Conservation (phyloP, 371 early-diverging fungal species). For the Amoeboaphelidium protococcarum region DNA sequence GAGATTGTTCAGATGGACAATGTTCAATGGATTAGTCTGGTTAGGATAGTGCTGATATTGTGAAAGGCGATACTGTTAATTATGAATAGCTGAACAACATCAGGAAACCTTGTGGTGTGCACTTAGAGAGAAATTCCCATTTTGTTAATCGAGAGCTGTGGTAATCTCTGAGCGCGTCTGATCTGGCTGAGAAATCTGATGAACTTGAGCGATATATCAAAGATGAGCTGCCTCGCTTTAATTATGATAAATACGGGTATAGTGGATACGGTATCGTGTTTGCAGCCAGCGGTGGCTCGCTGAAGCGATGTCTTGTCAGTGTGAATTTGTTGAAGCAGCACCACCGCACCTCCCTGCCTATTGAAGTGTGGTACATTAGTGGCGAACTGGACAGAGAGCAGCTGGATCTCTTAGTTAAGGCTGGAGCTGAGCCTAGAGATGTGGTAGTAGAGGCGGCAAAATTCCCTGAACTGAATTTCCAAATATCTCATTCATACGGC, state of each 20-base stretch:
- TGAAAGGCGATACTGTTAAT: no score
- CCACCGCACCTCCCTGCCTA: neutral
- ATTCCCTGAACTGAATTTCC: neutral
- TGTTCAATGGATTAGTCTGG: no score
- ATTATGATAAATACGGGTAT: neutral
- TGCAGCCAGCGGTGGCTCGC: neutral
- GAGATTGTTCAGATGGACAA: no score
- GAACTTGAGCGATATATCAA: neutral
- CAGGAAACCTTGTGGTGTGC: neutral
- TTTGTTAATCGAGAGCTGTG: neutral
- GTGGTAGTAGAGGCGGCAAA: neutral
- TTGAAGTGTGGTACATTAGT: neutral
- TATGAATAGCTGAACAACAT: no score
- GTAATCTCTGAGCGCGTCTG: neutral
- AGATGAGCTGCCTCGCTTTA: neutral
- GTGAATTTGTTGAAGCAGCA: neutral
- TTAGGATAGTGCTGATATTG: no score
- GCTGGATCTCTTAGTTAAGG: neutral
- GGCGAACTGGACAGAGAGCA: neutral
- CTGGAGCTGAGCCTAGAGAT: neutral
- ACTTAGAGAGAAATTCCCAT: neutral
- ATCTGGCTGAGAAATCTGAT: neutral
- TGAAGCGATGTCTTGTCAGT: neutral
- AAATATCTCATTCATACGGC: neutral
- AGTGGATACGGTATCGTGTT: neutral